Base-by-base conservation (phyloP, 2,329 filamentous ascomycete genomes). In the Nemania diffusa region DNA sequence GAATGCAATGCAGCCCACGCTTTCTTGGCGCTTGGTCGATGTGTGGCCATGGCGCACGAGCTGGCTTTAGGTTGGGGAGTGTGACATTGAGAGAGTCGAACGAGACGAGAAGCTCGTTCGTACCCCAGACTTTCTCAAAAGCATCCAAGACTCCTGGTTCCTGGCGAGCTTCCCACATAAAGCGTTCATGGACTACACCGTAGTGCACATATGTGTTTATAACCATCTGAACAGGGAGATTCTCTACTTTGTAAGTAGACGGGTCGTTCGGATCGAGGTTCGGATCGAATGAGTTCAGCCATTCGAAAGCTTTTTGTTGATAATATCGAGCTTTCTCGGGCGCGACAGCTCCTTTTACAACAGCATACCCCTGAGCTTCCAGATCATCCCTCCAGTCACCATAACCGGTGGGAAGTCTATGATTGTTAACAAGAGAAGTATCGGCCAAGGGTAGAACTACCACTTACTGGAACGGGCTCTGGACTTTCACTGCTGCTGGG, bases 141-240 rank as follows among this genome's bases (percentile, higher is more conserved):
- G 82, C 77, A 1, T 73, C 76, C 15, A 85, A 75, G 0, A 85
- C 81, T 1, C 81, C 83, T 9, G 81, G 81, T 73, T 85, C 83
- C 2, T 77, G 76, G n/a, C 82, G 80, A n/a, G 84, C 77, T 8
- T 77, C 78, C 83, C 83, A 85, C 3, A 81, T 80, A 69, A 84
- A 85, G 66, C 81, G 77, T 67, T 85, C 84, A 67, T 86, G 84
- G 1, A 79, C 74, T 2, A 83, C 79, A 0, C 78, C 82, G 57
- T 86, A 86, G 34, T 78, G 73, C 27, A 82, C 74, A 68, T 81
- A 81, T 78, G 85, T 84, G 40, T 83, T 82, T 74, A 84, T 84
- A 69, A 84, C 81, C 70, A 79, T 83, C 71, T 83, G 81, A 17
- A 75, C 55, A 3, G 79, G 79, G 2, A 81, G 55, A 11, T 69